Base-by-base conservation (phyloP, 148 eudicot genomes). In the Amaranthus hypochondriacus region DNA sequence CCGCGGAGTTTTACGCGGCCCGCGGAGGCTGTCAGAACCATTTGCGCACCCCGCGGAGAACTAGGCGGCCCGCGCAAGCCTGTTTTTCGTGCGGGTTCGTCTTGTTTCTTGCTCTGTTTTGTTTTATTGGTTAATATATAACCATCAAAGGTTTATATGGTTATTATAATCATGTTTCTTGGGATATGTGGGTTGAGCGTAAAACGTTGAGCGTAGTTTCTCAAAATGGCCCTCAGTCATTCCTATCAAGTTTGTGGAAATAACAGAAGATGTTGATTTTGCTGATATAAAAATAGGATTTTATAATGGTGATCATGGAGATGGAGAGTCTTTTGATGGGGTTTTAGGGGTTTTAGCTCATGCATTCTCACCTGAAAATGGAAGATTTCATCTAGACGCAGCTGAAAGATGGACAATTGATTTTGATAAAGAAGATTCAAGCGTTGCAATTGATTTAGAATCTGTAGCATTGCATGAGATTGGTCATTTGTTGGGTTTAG, bases 251-350 rank as follows among this genome's bases (percentile, higher is more conserved):
- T 92, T 92, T 28, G 4, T 73, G 0, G 87, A 87, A 56, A 28
- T 28, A 28, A 66, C 84, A 0, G 73, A 63, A 2, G 86, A 86
- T 8, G 84, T 90, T 62, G 79, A 56, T 5, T 58, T 64, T 0
- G 88, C 97, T 2, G 98, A 92, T 48, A 80, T 92, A 43, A 84
- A 77, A 52, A 87, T 92, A 39, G 97, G 93, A 71, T 92, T 90
- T 56, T 88, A 85, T 39, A 5, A 12, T 0, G 95, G 95, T 2
- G 96, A 88, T 52, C 97, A 92, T 66, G 96, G 92, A 0, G 97
- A 92, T n/a, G 96, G 91, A 5, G 97, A 92, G 75, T 78, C 90
- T 5, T 92, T 92, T 52, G 97, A 92, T 66, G 97, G 97, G 42
- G 97, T 87, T 0, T 74, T 92, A 3, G 97, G 97, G n/a, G 80